Conservation (phyloP, 306 rosid genomes). For the Fragaria iinumae region DNA sequence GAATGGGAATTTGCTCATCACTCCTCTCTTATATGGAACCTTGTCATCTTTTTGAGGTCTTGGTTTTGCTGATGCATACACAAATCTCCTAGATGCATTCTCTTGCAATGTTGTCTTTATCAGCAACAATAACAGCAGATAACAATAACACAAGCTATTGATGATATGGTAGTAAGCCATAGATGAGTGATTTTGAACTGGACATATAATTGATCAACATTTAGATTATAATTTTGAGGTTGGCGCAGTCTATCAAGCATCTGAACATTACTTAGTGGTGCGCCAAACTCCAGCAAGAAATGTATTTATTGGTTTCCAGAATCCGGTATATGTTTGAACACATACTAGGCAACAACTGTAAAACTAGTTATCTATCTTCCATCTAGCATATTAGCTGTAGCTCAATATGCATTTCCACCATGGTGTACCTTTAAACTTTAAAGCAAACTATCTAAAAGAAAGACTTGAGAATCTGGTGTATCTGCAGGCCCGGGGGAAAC, state of each 20-base stretch:
- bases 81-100: neutral
- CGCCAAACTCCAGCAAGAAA: no score
- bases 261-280: no score
- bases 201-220: no score
- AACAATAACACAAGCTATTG: neutral
- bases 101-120: neutral
- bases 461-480: neutral
- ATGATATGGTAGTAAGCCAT: neutral
- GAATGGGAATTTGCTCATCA: constrained; percentile 36
- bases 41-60: neutral
- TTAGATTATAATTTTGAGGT: no score
- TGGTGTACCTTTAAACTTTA: neutral
- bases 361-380: no score
- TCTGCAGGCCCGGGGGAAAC: neutral
- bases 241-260: no score
- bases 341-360: no score
- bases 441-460: neutral
- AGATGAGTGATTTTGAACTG: no score
- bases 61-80: neutral
- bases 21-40: neutral
- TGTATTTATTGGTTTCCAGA: no score
- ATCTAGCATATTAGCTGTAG: no score
- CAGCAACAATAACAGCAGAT: neutral
- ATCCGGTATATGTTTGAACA: no score
- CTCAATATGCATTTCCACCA: neutral